phyloP scores from a whole-genome alignment of 768 basidiomycete genomes.

The Vararia minispora region DNA sequence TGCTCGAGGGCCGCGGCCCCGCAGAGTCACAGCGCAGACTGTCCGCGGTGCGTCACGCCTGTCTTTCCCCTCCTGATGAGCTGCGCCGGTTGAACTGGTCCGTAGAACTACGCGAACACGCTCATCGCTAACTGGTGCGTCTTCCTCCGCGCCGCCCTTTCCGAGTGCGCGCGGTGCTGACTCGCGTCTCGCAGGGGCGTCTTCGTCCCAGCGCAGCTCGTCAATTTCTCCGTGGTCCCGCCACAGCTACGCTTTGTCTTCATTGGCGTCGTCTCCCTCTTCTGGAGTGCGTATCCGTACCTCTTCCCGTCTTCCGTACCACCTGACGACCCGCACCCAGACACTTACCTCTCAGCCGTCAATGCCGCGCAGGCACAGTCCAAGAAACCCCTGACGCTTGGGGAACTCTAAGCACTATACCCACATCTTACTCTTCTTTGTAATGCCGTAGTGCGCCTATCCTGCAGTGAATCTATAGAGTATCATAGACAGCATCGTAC shows the following conservation, averaged over 20 bases:
- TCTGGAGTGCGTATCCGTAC: conserved; percentile 55
- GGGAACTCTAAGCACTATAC: too few species aligned
- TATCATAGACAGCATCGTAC: too few species aligned
- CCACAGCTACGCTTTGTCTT: conserved; percentile 66
- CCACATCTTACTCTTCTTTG: too few species aligned
- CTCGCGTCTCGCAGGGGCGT: conserved; percentile 38
- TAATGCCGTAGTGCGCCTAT: too few species aligned
- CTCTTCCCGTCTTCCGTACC: not conserved
- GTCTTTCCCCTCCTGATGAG: not conserved
- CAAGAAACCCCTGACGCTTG: too few species aligned
- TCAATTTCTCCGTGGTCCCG: conserved; percentile 73
- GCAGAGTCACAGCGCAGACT: conserved; percentile 34
- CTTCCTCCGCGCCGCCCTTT: not conserved
- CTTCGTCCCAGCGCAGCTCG: conserved; percentile 63
- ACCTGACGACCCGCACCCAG: not conserved
- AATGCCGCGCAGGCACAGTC: too few species aligned
- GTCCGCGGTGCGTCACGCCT: conserved; percentile 14
- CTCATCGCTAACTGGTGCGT: conserved; percentile 65
- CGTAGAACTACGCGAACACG: conserved; percentile 61
- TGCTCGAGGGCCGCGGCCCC: conserved; percentile 64
- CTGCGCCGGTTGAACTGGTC: not conserved
- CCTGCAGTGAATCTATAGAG: too few species aligned
- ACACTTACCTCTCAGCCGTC: conserved; percentile 8
- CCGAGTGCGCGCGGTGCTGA: not conserved
- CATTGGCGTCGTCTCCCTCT: conserved; percentile 66